Base-by-base conservation (phyloP, 345 rosid genomes). In the Viola odorata region DNA sequence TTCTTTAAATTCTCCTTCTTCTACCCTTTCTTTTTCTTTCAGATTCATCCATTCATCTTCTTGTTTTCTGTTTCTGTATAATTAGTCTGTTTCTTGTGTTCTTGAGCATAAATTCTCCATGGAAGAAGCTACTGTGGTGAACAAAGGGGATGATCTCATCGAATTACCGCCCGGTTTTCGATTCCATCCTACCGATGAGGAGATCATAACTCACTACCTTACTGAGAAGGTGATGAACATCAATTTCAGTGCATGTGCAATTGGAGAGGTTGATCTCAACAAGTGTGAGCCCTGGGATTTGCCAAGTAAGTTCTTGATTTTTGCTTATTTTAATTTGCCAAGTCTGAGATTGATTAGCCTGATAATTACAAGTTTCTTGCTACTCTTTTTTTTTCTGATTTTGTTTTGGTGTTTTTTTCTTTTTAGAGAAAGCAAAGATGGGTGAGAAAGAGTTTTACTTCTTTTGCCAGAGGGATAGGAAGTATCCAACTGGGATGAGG, bases 401-500 rank as follows among this genome's bases (percentile, higher is more conserved):
- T 62, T 40, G 14, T 51, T 56, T 5, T 45, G 13, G 37, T 14
- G 52, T 52, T 47, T 49, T 81, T 65, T 12, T 14, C 72, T 81
- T 65, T 12, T 14, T 71, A 90, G 97, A 64, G 72, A 90, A 78
- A 45, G 99, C 99, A 56, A 94, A 90, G 89, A 94, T 88, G 89
- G 99, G 96, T 0, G 99, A 88, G 80, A 86, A 84, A 44, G 96
- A 88, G 74, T 88, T 85, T 81, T 94, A 90, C 80, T 94, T 94
- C 77, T 94, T 90, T 62, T 94, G 96, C 61, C 91, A 84, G 54
- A 86, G 87, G 69, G 99, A 94, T 55, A 69, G 91, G 64, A 94
- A 94, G 71, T 94, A 94, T 16, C 97, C 99, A n/a, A 94, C 99
- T 0, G 99, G 99, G 14, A 84, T 83, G 85, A 86, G 99, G 66